Evolutionary conservation across 257 asterid species (phyloP).

Genomic region (Scutellaria galericulata): DNA sequence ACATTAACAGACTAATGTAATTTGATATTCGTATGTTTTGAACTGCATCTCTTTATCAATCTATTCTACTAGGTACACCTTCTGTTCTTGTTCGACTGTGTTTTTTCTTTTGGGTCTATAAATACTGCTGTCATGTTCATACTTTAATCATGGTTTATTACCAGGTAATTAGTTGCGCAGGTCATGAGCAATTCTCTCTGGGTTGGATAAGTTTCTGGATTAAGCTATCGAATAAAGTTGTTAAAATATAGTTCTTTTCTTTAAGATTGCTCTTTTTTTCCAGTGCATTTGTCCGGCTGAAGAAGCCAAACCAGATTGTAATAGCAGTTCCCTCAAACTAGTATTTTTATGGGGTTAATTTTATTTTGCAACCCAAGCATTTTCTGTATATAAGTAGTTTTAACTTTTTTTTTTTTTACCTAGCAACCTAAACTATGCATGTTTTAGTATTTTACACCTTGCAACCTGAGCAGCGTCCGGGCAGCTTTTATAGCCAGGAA

Average conservation of each 20-base stretch:
- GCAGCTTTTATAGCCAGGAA: too few species aligned
- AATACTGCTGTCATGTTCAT: slow-evolving; percentile 7
- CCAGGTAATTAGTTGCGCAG: background rate
- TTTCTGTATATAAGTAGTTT: too few species aligned
- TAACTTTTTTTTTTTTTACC: too few species aligned
- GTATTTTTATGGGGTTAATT: too few species aligned
- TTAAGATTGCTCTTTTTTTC: background rate
- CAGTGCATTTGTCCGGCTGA: too few species aligned
- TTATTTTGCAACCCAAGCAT: too few species aligned
- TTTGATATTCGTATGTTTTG: slow-evolving; percentile 2
- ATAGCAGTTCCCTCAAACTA: too few species aligned
- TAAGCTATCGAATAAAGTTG: background rate
- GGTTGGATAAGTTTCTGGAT: slow-evolving; percentile 14
- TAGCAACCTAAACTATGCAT: too few species aligned
- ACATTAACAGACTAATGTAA: background rate
- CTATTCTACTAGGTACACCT: background rate
- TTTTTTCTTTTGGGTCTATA: slow-evolving; percentile 2
- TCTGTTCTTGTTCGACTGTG: background rate
- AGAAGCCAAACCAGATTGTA: too few species aligned
- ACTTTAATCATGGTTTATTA: background rate
- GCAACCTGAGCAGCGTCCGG: too few species aligned
- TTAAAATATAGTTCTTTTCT: background rate
- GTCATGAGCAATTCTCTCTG: background rate
- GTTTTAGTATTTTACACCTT: too few species aligned
- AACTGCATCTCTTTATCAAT: slow-evolving; percentile 14